phyloP scores from a whole-genome alignment of 164 flowering plant species.

The Liquidambar formosana region DNA sequence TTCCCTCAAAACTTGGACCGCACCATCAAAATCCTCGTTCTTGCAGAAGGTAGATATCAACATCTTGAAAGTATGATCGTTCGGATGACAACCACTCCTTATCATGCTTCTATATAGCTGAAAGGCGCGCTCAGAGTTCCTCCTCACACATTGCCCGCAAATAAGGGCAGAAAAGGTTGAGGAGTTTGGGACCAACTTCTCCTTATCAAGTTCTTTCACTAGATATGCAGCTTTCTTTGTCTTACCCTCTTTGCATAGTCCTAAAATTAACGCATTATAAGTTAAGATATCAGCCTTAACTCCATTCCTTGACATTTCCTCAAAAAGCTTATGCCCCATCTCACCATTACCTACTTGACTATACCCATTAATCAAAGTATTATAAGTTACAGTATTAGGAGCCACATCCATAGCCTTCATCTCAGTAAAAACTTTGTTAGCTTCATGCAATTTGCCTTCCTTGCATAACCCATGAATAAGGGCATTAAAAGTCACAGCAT shows the following conservation, averaged over 20 bases:
- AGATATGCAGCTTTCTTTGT: constrained; percentile 79
- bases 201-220: constrained; percentile 66
- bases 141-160: constrained; percentile 70
- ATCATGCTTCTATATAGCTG: constrained; percentile 72
- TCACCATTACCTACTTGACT: constrained; percentile 57
- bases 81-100: constrained; percentile 66
- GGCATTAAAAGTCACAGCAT: constrained; percentile 67
- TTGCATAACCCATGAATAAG: constrained; percentile 75
- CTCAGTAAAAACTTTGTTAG: constrained; percentile 57
- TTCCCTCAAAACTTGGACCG: constrained; percentile 52
- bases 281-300: constrained; percentile 70
- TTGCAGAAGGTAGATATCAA: constrained; percentile 56
- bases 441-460: constrained; percentile 70
- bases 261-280: constrained; percentile 76
- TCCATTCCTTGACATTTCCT: constrained; percentile 68
- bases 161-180: constrained; percentile 86
- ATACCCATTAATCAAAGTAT: constrained; percentile 73
- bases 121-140: constrained; percentile 69
- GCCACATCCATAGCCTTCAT: constrained; percentile 60
- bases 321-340: constrained; percentile 58
- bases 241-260: constrained; percentile 82
- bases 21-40: constrained; percentile 79
- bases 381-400: constrained; percentile 75
- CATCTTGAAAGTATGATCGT: constrained; percentile 49
- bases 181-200: constrained; percentile 65